These are phyloP conservation scores for Trichoderma gracile DNA, from an alignment of 2,329 filamentous ascomycete genomes.

Conservation along the genomic window DNA sequence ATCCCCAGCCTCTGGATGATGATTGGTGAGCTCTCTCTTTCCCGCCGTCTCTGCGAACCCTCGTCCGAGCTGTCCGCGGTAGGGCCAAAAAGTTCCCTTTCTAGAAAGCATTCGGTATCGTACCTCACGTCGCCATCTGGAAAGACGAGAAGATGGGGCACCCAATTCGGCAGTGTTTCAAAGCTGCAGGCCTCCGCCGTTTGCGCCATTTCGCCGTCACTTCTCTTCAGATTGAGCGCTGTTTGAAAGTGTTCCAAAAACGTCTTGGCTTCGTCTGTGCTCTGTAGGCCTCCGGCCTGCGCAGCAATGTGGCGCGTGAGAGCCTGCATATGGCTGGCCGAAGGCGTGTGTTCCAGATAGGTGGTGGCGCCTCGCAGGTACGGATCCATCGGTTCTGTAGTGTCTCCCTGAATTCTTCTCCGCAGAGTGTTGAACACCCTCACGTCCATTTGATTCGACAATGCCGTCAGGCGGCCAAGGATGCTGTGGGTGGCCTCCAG, in stretches of 20 bases:
- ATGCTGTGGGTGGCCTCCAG: slow-evolving; percentile 54
- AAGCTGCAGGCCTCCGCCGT: slow-evolving; percentile 32
- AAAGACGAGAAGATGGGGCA: slow-evolving; percentile 51
- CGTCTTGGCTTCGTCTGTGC: slow-evolving; percentile 47
- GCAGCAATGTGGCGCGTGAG: slow-evolving; percentile 48
- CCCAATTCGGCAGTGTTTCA: slow-evolving; percentile 48
- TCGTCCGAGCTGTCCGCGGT: slow-evolving; percentile 31
- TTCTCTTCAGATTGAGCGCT: slow-evolving; percentile 35
- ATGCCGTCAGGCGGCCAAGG: slow-evolving; percentile 56
- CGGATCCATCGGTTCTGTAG: slow-evolving; percentile 49
- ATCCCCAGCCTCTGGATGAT: slow-evolving; percentile 46
- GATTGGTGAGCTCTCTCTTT: slow-evolving; percentile 27
- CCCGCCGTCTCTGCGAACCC: slow-evolving; percentile 31
- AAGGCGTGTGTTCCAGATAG: slow-evolving; percentile 51
- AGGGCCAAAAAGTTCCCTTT: slow-evolving; percentile 45
- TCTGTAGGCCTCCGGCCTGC: slow-evolving; percentile 49
- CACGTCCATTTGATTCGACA: slow-evolving; percentile 52
- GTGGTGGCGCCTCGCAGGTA: slow-evolving; percentile 59
- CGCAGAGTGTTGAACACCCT: slow-evolving; percentile 56
- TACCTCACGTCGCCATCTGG: slow-evolving; percentile 46
- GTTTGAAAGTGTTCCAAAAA: slow-evolving; percentile 50
- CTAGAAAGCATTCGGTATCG: slow-evolving; percentile 48
- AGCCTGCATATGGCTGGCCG: slow-evolving; percentile 37
- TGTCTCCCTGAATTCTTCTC: slow-evolving; percentile 52
- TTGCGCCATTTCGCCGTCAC: slow-evolving; percentile 32